Evolutionary conservation across 257 asterid species (phyloP), one percentile per base, ranked within the genome.

Genomic region (Mitragyna speciosa): DNA sequence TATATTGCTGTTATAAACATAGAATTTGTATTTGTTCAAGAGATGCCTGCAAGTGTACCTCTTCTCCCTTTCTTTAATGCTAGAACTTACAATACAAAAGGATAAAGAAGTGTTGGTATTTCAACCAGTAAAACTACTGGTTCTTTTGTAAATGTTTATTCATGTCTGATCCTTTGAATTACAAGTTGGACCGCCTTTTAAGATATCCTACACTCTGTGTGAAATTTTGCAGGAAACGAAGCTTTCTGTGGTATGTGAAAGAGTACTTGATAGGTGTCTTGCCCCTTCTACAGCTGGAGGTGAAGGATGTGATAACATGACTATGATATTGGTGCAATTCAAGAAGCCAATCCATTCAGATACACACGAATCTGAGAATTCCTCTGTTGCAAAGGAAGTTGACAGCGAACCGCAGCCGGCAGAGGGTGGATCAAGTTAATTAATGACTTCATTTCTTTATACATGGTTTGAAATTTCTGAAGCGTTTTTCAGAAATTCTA

Each of bases 231-330:
- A 94, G 98, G 98, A 91, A 82, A 86, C 80, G 39, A 90, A 88
- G 88, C 96, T 94, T 61, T 94, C 96, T 12, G 80, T 49, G 22
- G 92, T 94, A 36, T 94, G 98, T 81, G 97, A 92, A 83, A 91
- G 87, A 78, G 95, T 92, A 52, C 86, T 94, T 2, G 94, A 94
- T 80, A 85, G 92, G 80, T 94, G 98, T 81, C 88, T 92, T 36
- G 97, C 98, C 0, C 98, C 98, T 28, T 86, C 95, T n/a, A 92
- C 97, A n/a, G 91, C 90, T 6, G 92, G 91, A 78, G 98, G 95
- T 11, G 97, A 92, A 87, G 98, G 98, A 73, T 94, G 98, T 56
- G 98, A 94, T 80, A 94, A 94, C 92, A 94, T 94, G 98, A 92
- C 98, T 33, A 94, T 94, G 97, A 92, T 94, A 68, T 30, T 94